These are phyloP conservation scores for Neurospora sp. DNA, from an alignment of 495 filamentous ascomycete species.

Conservation along the genomic window DNA sequence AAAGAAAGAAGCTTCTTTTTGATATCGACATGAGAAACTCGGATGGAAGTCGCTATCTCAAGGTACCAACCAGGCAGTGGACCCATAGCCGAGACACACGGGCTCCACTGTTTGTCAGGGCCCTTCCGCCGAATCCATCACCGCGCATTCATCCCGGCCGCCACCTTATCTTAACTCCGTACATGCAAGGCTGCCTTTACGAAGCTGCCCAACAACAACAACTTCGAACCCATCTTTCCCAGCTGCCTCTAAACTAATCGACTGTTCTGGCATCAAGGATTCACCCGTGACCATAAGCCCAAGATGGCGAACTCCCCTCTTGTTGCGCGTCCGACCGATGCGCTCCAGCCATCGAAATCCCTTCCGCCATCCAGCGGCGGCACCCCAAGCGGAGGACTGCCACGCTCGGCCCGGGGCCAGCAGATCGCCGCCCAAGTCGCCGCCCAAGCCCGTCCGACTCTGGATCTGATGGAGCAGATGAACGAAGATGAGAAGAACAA, in stretches of 20 bases:
- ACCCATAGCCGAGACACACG: not conserved
- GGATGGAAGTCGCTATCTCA: not conserved
- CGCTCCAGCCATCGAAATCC: constrained; percentile 3
- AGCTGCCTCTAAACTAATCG: not conserved
- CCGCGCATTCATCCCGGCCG: not conserved
- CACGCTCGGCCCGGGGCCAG: constrained; percentile 7
- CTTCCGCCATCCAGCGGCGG: constrained; percentile 17
- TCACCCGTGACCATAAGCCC: not conserved
- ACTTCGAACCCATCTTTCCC: not conserved
- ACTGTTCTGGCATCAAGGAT: not conserved
- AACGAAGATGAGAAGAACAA: constrained; percentile 79
- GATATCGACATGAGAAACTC: not conserved
- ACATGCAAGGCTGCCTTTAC: not conserved
- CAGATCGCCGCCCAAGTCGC: constrained; percentile 1
- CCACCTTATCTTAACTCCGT: not conserved
- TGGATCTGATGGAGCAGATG: constrained; percentile 72
- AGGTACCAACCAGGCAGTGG: not conserved
- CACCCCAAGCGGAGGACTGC: constrained; percentile 8
- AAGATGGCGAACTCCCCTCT: constrained; percentile 31
- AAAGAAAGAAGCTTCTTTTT: not conserved
- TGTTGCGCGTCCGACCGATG: constrained; percentile 11
- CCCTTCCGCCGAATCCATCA: not conserved
- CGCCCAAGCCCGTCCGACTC: constrained; percentile 12
- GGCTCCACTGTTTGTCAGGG: not conserved
- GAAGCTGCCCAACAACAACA: not conserved